phyloP scores from a whole-genome alignment of 2,329 filamentous ascomycete species.

The Calonectria pauciramosa region DNA sequence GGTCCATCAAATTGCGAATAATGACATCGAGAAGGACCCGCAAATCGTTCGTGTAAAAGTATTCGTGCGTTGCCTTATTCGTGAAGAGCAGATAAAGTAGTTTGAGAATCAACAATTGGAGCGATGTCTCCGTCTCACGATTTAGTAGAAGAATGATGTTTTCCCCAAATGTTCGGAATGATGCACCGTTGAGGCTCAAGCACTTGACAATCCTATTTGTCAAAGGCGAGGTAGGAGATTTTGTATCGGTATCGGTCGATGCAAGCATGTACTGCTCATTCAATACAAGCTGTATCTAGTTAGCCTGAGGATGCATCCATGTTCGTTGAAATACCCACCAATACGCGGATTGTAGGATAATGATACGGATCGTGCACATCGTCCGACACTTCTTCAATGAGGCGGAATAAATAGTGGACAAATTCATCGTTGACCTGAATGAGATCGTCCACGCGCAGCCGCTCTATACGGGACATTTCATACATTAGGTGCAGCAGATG shows the following conservation, averaged over 20 bases:
- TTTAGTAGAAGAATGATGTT: conserved; percentile 97
- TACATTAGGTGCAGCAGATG: conserved; percentile 90
- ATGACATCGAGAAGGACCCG: conserved; percentile 96
- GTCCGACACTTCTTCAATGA: conserved; percentile 89
- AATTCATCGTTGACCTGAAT: conserved; percentile 84
- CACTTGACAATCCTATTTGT: conserved; percentile 97
- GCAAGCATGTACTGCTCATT: conserved; percentile 99
- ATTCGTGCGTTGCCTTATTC: conserved; percentile 91
- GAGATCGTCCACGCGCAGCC: conserved; percentile 82
- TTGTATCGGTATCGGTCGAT: conserved; percentile 64
- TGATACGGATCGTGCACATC: conserved; percentile 95
- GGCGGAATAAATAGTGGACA: conserved; percentile 83
- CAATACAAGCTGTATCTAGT: conserved; percentile 78
- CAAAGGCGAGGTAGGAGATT: conserved; percentile 64
- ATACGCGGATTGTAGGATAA: conserved; percentile 91
- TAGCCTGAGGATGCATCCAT: conserved; percentile 21
- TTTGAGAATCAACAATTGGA: conserved; percentile 97
- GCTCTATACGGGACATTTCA: conserved; percentile 95
- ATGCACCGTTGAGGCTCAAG: conserved; percentile 82
- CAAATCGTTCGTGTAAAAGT: conserved; percentile 98
- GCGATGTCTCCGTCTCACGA: conserved; percentile 91
- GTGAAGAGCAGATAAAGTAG: conserved; percentile 96
- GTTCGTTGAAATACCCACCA: conserved; percentile 70
- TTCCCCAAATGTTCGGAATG: conserved; percentile 95
- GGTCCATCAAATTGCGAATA: conserved; percentile 94